These are phyloP conservation scores for Trichoderma harzianum DNA, from an alignment of 2,329 filamentous ascomycete species.

Conservation along the genomic window DNA sequence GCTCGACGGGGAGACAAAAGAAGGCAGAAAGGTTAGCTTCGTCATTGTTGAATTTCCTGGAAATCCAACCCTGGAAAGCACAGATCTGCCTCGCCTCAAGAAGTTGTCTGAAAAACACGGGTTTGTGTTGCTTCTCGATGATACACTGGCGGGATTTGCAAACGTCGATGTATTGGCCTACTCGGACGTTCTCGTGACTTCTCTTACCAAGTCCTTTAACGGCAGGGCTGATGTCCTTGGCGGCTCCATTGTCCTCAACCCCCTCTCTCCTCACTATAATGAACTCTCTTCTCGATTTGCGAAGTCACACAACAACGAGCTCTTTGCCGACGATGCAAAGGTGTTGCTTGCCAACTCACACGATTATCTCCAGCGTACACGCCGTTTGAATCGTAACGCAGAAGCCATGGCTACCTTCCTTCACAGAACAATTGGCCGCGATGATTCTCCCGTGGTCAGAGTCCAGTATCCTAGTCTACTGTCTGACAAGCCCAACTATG, in stretches of 20 bases:
- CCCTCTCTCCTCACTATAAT: conserved; percentile 40
- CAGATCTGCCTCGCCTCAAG: conserved; percentile 35
- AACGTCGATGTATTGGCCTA: conserved; percentile 49
- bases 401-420: conserved; percentile 40
- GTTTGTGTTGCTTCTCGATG: conserved; percentile 47
- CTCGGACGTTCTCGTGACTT: conserved; percentile 50
- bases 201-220: conserved; percentile 57
- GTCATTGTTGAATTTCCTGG: conserved; percentile 46
- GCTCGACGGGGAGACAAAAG: conserved; percentile 39
- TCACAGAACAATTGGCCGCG: conserved; percentile 27
- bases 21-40: conserved; percentile 41
- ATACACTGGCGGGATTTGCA: conserved; percentile 46
- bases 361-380: conserved; percentile 40
- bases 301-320: conserved; percentile 40
- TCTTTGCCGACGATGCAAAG: conserved; percentile 46
- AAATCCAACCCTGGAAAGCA: conserved; percentile 35
- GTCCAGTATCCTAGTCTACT: conserved; percentile 45
- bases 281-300: conserved; percentile 32
- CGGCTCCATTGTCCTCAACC: conserved; percentile 50
- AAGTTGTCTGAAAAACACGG: conserved; percentile 40
- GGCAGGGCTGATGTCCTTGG: conserved; percentile 55
- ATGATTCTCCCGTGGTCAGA: conserved; percentile 34
- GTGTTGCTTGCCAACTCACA: conserved; percentile 44
- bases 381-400: conserved; percentile 43
- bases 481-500: conserved; percentile 31